Evolutionary conservation across 2,329 filamentous ascomycete genomes (phyloP), one percentile per base, ranked within the genome.

Genomic region (Epichloe amarillans): DNA sequence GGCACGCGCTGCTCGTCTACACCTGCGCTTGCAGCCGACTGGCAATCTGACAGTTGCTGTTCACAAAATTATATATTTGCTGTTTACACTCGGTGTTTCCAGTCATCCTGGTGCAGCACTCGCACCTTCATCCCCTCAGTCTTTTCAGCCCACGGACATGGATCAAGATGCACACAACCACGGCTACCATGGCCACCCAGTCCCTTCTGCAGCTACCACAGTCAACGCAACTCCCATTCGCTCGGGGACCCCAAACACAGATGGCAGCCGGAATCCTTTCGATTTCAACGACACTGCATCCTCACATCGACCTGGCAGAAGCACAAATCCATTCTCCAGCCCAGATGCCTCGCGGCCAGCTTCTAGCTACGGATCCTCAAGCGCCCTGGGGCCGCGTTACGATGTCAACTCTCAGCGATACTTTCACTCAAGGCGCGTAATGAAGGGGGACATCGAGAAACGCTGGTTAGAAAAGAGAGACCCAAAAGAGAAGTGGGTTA

Each of bases 401-500:
- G 65, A 70, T 15, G 65, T 69, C 45, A 65, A 66, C 26, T 57
- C 64, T 17, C 69, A 72, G 57, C 71, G 74, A 49, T 88, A 84
- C 68, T 91, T 90, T 62, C 83, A 83, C 65, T 89, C 85, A 17
- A 74, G 85, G 52, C 72, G 85, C 54, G 77, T 91, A 36, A 77
- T 75, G 62, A 87, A 88, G 63, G 85, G 79, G 41, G 79, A 86
- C 46, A 66, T 87, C 3, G 83, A 88, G 63, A 84, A 86, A 68
- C 84, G 87, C 12, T 93, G 88, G 88, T 67, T 84, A 39, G 67
- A 77, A n/a, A 83, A 82, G 62, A 80, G 73, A 52, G 83, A 90
- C 57, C 82, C 84, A 12, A 84, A 82, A 64, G 85, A 91, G 73
- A 93, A 88, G 70, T 93, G 87, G 87, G 82, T 88, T 8, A 89